phyloP scores from a whole-genome alignment of 768 basidiomycete species.

The Boletus subcaerulescens region DNA sequence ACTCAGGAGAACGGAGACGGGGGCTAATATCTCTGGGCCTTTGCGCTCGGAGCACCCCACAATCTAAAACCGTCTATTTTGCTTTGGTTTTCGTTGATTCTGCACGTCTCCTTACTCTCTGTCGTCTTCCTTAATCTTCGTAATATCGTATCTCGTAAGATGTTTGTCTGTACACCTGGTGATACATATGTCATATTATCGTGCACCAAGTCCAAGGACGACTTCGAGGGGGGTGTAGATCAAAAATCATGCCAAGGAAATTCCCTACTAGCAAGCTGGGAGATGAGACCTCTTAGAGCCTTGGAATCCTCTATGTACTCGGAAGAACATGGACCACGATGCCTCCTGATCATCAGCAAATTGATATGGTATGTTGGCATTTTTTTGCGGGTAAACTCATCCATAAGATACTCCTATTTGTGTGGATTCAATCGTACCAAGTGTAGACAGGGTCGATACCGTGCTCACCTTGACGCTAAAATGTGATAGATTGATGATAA shows the following conservation, averaged over 20 bases:
- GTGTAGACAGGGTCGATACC: too few species aligned
- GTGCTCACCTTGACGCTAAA: too few species aligned
- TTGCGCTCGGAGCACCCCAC: too few species aligned
- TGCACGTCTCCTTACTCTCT: neutral
- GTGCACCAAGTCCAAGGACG: neutral
- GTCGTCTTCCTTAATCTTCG: neutral
- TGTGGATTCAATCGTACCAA: too few species aligned
- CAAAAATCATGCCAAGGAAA: too few species aligned
- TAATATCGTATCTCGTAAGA: neutral
- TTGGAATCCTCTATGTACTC: constrained; percentile 18
- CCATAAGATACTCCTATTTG: too few species aligned
- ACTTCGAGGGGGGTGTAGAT: too few species aligned
- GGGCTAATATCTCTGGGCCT: neutral
- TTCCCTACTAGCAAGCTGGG: neutral
- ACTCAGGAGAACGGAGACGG: neutral
- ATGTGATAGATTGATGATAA: too few species aligned
- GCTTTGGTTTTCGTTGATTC: neutral
- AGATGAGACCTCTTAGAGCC: constrained; percentile 14
- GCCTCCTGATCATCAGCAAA: constrained; percentile 9
- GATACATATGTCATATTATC: neutral
- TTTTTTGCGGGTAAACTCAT: too few species aligned
- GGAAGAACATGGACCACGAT: neutral
- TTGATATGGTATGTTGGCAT: neutral
- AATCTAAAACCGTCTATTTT: neutral
- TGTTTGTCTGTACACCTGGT: neutral